phyloP scores from a whole-genome alignment of 768 basidiomycete species.

The Suillus luteus region DNA sequence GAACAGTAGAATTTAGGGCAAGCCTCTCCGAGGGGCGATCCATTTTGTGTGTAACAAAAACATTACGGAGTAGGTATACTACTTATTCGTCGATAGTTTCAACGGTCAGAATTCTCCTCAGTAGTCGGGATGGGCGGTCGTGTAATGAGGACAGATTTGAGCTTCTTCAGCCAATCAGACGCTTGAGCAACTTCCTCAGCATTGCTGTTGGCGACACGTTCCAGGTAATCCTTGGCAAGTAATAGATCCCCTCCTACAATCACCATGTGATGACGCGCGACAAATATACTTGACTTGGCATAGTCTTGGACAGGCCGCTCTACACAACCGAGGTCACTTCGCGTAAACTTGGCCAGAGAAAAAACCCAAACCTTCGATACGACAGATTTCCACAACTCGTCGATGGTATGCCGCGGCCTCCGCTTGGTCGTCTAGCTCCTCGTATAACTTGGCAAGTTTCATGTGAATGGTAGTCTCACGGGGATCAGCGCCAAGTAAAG shows the following conservation, averaged over 20 bases:
- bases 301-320: slow-evolving; percentile 76
- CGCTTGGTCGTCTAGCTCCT: slow-evolving; percentile 60
- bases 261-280: slow-evolving; percentile 77
- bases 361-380: slow-evolving; percentile 44
- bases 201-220: slow-evolving; percentile 76
- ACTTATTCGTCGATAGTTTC: neutral
- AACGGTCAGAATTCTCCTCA: neutral
- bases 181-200: slow-evolving; percentile 79
- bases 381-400: slow-evolving; percentile 70
- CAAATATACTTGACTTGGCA: slow-evolving; percentile 80
- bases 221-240: slow-evolving; percentile 73
- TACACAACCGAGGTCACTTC: slow-evolving; percentile 34
- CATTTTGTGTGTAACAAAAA: neutral
- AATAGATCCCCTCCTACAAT: slow-evolving; percentile 62
- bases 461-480: slow-evolving; percentile 73
- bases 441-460: slow-evolving; percentile 74
- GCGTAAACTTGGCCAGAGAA: slow-evolving; percentile 7
- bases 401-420: slow-evolving; percentile 82
- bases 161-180: slow-evolving; percentile 65
- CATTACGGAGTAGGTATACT: slow-evolving; percentile 6
- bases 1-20: slow-evolving; percentile 37
- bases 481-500: slow-evolving; percentile 78
- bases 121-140: slow-evolving; percentile 16
- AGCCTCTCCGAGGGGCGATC: slow-evolving; percentile 15
- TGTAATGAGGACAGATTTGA: slow-evolving; percentile 40